Evolutionary conservation across 768 basidiomycete species (phyloP), one percentile per base, ranked within the genome.

Genomic region (Nidula microcarpa): DNA sequence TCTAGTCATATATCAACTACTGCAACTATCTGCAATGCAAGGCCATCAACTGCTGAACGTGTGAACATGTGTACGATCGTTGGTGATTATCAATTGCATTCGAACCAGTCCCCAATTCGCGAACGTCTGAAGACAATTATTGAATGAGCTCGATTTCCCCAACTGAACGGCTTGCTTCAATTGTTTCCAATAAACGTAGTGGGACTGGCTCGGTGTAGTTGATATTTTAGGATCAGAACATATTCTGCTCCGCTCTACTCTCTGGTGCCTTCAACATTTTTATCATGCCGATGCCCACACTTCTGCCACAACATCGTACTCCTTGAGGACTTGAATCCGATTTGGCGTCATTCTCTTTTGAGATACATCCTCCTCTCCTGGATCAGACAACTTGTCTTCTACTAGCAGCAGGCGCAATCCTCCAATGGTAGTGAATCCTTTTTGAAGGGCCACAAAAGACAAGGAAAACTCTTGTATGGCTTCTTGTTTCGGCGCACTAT

Each of bases 241-340:
- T 23, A 23, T 23, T 23, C 23, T 23, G 23, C 23, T 11, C 39
- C 39, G 4, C 3, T 11, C 39, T 41, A 41, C 39, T 11, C 39
- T 11, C 39, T 3, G 39, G 11, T 41, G 11, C 11, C 39, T 4
- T 41, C 16, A 9, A 4, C 34, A 23, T 9, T n/a, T n/a, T 14
- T 33, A 39, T 53, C 46, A 60, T 11, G 54, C 45, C 8, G 68
- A 63, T 39, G 90, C 81, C 87, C 86, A 89, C 33, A 89, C 66
- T 66, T 92, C 91, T 8, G 77, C 82, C 43, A 92, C 68, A 6
- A 86, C 74, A 55, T 85, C 85, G 75, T 87, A 85, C 68, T 90
- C 88, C 60, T 81, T 86, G 62, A 91, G 64, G 33, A 71, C 76
- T 51, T 74, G 73, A n/a, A 72, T 74, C 52, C 73, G 74, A 50